Evolutionary conservation across 805 yeast species (phyloP).

Genomic region (Jamesozyma gamospora): DNA sequence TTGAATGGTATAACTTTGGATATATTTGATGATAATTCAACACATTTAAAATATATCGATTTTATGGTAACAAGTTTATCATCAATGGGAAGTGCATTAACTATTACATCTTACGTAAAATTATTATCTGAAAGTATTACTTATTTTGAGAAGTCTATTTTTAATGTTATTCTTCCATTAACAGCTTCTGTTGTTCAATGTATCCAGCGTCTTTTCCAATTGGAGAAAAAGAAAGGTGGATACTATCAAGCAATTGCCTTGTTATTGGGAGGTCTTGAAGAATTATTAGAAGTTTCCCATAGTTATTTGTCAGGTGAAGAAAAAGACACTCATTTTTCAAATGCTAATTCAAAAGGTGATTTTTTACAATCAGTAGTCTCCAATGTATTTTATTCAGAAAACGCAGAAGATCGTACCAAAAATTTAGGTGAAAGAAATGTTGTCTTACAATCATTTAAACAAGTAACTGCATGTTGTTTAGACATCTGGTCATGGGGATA

Average conservation of each 20-base stretch:
- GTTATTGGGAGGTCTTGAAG: slow-evolving; percentile 52
- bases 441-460: slow-evolving; percentile 54
- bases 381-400: slow-evolving; percentile 27
- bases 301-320: slow-evolving; percentile 37
- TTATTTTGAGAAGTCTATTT: slow-evolving; percentile 41
- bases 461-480: slow-evolving; percentile 44
- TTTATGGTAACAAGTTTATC: slow-evolving; percentile 43
- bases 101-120: slow-evolving; percentile 29
- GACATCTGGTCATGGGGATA: slow-evolving; percentile 59
- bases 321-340: slow-evolving; percentile 16
- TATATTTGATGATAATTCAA: slow-evolving; percentile 23
- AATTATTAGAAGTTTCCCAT: slow-evolving; percentile 49
- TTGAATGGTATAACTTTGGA: slow-evolving; percentile 24
- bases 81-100: slow-evolving; percentile 33
- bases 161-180: slow-evolving; percentile 45
- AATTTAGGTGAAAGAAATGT: slow-evolving; percentile 38
- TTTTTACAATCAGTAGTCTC: slow-evolving; percentile 28
- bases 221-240: slow-evolving; percentile 29
- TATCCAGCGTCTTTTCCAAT: slow-evolving; percentile 13
- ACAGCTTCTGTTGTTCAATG: slow-evolving; percentile 36
- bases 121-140: slow-evolving; percentile 44
- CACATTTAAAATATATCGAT: slow-evolving; percentile 31
- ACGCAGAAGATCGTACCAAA: slow-evolving; percentile 34
- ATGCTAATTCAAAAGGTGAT: slow-evolving; percentile 17
- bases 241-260: slow-evolving; percentile 38